Conservation (phyloP, 202 grass and related monocot genomes). For the Digitaria exilis region DNA sequence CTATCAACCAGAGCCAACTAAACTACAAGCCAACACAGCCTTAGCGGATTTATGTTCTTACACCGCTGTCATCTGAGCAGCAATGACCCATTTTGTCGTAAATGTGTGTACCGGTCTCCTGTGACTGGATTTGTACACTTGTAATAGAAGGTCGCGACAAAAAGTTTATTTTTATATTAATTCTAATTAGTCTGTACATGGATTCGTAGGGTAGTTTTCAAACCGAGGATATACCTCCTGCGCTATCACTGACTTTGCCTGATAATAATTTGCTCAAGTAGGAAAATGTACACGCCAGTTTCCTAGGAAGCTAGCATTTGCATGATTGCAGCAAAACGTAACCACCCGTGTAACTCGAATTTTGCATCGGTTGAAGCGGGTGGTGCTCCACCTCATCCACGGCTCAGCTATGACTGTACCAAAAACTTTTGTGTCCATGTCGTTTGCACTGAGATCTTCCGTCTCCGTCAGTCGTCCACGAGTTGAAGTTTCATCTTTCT, state of each 20-base stretch:
- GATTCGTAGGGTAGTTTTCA: too few relatives aligned
- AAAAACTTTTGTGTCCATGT: background rate
- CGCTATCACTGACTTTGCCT: background rate
- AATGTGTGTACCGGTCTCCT: too few relatives aligned
- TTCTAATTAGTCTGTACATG: too few relatives aligned
- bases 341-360: background rate
- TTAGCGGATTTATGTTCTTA: too few relatives aligned
- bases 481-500: background rate
- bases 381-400: background rate
- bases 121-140: too few relatives aligned
- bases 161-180: too few relatives aligned
- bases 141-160: too few relatives aligned
- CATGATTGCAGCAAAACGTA: too few relatives aligned
- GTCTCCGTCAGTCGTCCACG: background rate
- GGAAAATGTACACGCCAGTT: background rate
- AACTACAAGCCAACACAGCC: constrained; percentile 1
- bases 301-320: background rate
- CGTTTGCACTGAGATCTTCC: background rate
- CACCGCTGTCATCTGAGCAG: too few relatives aligned
- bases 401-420: background rate
- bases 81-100: too few relatives aligned
- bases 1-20: background rate
- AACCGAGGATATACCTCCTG: background rate
- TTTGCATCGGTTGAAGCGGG: background rate
- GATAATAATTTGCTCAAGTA: background rate